Percentiles rank a stretch among this genome's conserved stretches.
Conservation (phyloP, 495 filamentous ascomycete species). For the Penicillium pulvis region DNA sequence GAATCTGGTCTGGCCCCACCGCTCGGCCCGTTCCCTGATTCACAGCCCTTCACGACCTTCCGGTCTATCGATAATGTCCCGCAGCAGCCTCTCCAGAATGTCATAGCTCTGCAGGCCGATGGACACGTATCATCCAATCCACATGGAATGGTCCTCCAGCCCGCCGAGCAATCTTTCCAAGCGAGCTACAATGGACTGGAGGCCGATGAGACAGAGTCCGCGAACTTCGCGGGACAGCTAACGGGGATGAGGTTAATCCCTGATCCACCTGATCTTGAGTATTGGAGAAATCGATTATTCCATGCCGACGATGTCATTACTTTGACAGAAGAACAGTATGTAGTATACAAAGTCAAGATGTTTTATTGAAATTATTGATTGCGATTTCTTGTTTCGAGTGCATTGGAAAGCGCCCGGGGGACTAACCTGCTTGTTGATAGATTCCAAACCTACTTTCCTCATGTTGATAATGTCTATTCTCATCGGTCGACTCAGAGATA, state of each 20-base stretch:
- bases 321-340: constrained; percentile 79
- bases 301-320: constrained; percentile 73
- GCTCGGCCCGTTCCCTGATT: constrained; percentile 23
- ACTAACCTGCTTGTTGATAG: constrained; percentile 41
- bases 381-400: background rate
- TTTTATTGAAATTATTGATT: background rate
- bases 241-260: constrained; percentile 60
- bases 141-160: constrained; percentile 17
- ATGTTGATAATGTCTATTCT: constrained; percentile 90
- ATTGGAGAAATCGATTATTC: constrained; percentile 78
- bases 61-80: constrained; percentile 25
- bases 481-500: constrained; percentile 86
- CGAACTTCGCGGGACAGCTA: constrained; percentile 47
- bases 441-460: constrained; percentile 86
- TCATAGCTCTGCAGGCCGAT: constrained; percentile 15
- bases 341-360: background rate
- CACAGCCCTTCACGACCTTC: constrained; percentile 22
- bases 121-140: constrained; percentile 11
- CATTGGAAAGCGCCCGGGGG: constrained; percentile 1
- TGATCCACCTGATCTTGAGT: constrained; percentile 67
- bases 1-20: constrained; percentile 13
- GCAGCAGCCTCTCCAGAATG: constrained; percentile 23
- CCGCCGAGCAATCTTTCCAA: constrained; percentile 16
- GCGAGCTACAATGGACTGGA: constrained; percentile 14
- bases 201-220: constrained; percentile 8